A percentile compares a stretch with the other conserved stretches of the same genome.
Conservation (phyloP, 2,329 filamentous ascomycete genomes). For the Aplosporella prunicola region DNA sequence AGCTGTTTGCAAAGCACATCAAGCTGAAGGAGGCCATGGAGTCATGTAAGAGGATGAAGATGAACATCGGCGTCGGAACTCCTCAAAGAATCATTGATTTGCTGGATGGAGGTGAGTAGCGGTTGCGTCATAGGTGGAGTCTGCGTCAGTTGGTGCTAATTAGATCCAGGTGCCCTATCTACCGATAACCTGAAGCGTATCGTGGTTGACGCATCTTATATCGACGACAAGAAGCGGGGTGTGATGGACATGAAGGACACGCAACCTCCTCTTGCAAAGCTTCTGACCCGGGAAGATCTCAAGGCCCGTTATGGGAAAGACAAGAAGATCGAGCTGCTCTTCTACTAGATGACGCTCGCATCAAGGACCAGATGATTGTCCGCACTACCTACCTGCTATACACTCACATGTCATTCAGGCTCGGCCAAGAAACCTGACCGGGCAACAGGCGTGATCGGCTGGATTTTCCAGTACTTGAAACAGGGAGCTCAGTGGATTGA, state of each 20-base stretch:
- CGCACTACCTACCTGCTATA: too few species aligned
- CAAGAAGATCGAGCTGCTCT: constrained; percentile 10
- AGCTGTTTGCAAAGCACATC: constrained; percentile 97
- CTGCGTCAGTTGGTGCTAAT: constrained; percentile 13
- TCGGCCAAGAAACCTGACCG: too few species aligned
- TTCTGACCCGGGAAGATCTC: constrained; percentile 63
- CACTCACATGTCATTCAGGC: too few species aligned
- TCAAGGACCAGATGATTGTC: too few species aligned
- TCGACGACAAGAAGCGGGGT: constrained; percentile 89
- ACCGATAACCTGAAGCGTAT: constrained; percentile 64
- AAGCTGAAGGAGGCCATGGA: constrained; percentile 80
- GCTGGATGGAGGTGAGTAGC: constrained; percentile 62
- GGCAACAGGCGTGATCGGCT: too few species aligned
- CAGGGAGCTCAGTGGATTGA: too few species aligned
- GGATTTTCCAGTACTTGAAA: too few species aligned
- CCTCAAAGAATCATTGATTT: constrained; percentile 74
- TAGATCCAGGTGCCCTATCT: constrained; percentile 53
- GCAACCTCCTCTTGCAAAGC: constrained; percentile 66
- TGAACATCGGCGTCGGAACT: constrained; percentile 84
- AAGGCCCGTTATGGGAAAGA: constrained; percentile 54
- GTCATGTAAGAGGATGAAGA: constrained; percentile 58
- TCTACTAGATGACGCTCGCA: constrained; percentile 12
- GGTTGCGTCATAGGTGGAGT: not conserved
- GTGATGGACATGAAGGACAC: constrained; percentile 95
- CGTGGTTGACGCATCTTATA: constrained; percentile 82